phyloP scores from a whole-genome alignment of 495 filamentous ascomycete species.

The Neurospora sp. region DNA sequence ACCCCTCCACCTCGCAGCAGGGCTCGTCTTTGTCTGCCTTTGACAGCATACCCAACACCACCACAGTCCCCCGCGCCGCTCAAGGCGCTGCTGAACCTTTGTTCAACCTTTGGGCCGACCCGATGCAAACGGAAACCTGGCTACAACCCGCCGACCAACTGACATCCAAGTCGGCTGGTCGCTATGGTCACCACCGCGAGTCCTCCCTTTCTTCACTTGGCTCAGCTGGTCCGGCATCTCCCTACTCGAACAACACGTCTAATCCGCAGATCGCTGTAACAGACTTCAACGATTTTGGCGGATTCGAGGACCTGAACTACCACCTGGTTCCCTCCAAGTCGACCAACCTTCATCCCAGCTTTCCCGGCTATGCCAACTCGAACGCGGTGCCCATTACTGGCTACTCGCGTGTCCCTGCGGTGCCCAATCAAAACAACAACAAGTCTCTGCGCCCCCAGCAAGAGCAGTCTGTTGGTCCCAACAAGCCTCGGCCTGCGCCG shows the following conservation, averaged over 20 bases:
- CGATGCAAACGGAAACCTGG: slow-evolving; percentile 39
- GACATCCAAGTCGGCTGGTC: slow-evolving; percentile 29
- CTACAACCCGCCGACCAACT: slow-evolving; percentile 24
- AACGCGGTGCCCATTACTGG: slow-evolving; percentile 12
- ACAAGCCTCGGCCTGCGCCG: slow-evolving; percentile 34
- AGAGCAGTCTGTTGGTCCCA: slow-evolving; percentile 19
- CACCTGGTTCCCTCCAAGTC: slow-evolving; percentile 26
- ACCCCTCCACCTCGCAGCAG: slow-evolving; percentile 13
- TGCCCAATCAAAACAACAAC: slow-evolving; percentile 24
- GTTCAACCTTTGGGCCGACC: slow-evolving; percentile 13
- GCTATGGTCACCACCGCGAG: slow-evolving; percentile 42
- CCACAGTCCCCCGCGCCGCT: slow-evolving; percentile 20
- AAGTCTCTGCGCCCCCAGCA: slow-evolving; percentile 26
- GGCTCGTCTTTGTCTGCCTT: slow-evolving; percentile 30
- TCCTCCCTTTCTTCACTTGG: slow-evolving; percentile 46
- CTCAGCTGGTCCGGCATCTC: slow-evolving; percentile 45
- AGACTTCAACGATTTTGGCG: slow-evolving; percentile 30
- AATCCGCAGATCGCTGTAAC: slow-evolving; percentile 44
- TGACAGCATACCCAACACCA: slow-evolving; percentile 26
- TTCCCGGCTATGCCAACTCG: slow-evolving; percentile 14
- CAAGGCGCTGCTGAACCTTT: slow-evolving; percentile 1
- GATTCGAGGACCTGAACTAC: slow-evolving; percentile 31
- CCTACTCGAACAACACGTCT: slow-evolving; percentile 39
- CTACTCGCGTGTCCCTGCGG: slow-evolving; percentile 20
- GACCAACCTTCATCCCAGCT: slow-evolving; percentile 26